Percentiles rank a stretch among this genome's conserved stretches.
phyloP scores from a whole-genome alignment of 139 green algal genomes.

The Chlorella sp. region DNA sequence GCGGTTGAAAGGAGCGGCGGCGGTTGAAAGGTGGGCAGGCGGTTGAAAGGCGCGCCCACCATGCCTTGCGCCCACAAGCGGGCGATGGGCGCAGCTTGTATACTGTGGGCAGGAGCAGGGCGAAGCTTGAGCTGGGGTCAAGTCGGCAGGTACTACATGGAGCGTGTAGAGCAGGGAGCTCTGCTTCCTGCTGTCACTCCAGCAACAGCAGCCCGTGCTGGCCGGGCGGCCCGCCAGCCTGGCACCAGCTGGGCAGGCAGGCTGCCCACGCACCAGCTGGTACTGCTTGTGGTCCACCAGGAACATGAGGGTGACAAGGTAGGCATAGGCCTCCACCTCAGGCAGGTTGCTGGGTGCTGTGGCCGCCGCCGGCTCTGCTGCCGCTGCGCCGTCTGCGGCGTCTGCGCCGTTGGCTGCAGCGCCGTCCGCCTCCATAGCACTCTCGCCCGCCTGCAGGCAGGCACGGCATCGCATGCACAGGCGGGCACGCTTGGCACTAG shows the following conservation, averaged over 20 bases:
- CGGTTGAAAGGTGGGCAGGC: too few relatives aligned
- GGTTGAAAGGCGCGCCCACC: too few relatives aligned
- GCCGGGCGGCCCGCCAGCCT: too few relatives aligned
- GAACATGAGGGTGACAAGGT: conserved; percentile 82
- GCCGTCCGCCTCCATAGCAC: conserved; percentile 24
- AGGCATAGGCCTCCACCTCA: conserved; percentile 89
- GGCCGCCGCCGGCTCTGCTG: neutral
- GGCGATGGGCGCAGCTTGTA: too few relatives aligned
- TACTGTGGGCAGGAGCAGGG: neutral
- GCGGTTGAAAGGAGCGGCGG: too few relatives aligned
- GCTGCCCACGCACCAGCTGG: conserved; percentile 56
- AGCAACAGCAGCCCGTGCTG: too few relatives aligned
- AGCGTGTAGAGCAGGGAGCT: neutral
- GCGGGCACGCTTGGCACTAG: neutral
- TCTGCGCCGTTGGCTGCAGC: conserved; percentile 7
- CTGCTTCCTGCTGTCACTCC: too few relatives aligned
- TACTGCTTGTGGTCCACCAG: conserved; percentile 82
- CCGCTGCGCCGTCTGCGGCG: neutral
- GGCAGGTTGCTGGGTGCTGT: conserved; percentile 56
- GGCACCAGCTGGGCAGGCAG: too few relatives aligned
- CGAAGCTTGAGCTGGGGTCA: too few relatives aligned
- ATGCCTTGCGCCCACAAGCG: too few relatives aligned
- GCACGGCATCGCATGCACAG: neutral
- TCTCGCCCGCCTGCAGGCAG: conserved; percentile 21
- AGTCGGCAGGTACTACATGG: neutral